Evolutionary conservation across 2,329 filamentous ascomycete species (phyloP), one percentile per base, ranked within the genome.

Genomic region (Penicillium freii): DNA sequence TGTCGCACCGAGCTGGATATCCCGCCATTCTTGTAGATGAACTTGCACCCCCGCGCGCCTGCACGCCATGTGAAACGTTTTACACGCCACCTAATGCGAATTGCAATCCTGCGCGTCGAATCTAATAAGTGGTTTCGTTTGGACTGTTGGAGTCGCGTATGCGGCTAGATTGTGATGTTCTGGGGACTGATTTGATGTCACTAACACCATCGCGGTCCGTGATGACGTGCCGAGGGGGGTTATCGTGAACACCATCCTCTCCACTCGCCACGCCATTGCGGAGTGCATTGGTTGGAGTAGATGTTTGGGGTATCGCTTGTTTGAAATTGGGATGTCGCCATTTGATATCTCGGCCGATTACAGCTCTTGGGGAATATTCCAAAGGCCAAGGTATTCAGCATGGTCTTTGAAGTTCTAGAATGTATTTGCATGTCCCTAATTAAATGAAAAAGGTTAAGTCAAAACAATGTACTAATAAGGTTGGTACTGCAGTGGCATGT

Each of bases 231-330:
- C 50, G 44, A 44, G 42, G 42, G 42, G 40, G 50, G 47, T 53
- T 62, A 29, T 57, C 49, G 45, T n/a, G 45, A 47, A 47, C 45
- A 48, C 54, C 55, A 51, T 66, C 29, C 34, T 50, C 61, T 56
- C 64, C 64, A 62, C 64, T 61, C 36, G 11, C 56, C 51, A 61
- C 64, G 64, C 62, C 49, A 65, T 63, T 58, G 52, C 40, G 31
- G 50, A 45, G 49, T 29, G 40, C 40, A 46, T 17, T 29, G 47
- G 57, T 49, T 21, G 49, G 56, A 27, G 49, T 55, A 38, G 17
- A 17, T 29, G 27, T 27, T 27, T 27, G 49, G 38, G 49, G 38
- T 43, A 31, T 52, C 8, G 9, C 23, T 23, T 23, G 19, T 31
- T 23, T 33, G 29, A 17, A n/a, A 38, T 19, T 21, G 5, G 10